Percentiles rank a stretch among this genome's conserved stretches.
These are phyloP conservation scores for Tarenaya hassleriana DNA, from an alignment of 345 rosid species.

Conservation along the genomic window DNA sequence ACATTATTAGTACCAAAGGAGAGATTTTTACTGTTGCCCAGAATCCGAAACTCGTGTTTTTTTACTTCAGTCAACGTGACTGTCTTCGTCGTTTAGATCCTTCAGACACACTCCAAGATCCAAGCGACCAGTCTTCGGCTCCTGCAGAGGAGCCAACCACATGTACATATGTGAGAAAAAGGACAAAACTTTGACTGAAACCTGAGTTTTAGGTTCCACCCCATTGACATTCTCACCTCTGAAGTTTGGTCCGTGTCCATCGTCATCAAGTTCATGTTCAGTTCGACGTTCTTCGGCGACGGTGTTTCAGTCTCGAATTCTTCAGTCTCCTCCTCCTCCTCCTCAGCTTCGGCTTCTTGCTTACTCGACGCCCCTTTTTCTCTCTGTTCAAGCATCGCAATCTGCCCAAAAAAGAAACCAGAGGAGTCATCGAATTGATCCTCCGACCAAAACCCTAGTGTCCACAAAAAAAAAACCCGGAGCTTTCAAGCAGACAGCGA, in stretches of 20 bases:
- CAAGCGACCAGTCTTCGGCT: conserved; percentile 36
- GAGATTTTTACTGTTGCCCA: conserved; percentile 2
- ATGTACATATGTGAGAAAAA: not conserved
- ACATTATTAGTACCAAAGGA: conserved; percentile 3
- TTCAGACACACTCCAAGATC: conserved; percentile 47
- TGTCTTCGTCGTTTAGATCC: conserved; percentile 30
- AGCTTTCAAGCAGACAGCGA: not conserved
- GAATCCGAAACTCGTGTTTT: too few species aligned
- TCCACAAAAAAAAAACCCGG: conserved; percentile 7
- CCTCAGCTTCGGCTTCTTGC: conserved; percentile 35
- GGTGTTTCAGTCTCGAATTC: conserved; percentile 27
- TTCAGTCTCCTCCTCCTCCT: conserved; percentile 33
- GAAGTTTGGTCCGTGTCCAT: conserved; percentile 27
- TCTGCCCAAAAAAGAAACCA: conserved; percentile 30
- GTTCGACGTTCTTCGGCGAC: conserved; percentile 32
- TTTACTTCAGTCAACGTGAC: conserved; percentile 10
- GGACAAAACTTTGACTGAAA: conserved; percentile 4
- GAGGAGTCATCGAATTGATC: not conserved
- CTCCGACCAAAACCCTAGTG: not conserved
- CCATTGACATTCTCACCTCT: conserved; percentile 14
- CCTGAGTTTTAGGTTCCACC: not conserved
- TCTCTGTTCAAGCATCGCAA: conserved; percentile 65
- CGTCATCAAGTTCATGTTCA: conserved; percentile 21
- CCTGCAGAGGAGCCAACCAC: conserved; percentile 36
- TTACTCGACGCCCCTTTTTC: conserved; percentile 34